Evolutionary conservation across 768 basidiomycete species (phyloP).

Genomic region (Hygrocybe punicea): DNA sequence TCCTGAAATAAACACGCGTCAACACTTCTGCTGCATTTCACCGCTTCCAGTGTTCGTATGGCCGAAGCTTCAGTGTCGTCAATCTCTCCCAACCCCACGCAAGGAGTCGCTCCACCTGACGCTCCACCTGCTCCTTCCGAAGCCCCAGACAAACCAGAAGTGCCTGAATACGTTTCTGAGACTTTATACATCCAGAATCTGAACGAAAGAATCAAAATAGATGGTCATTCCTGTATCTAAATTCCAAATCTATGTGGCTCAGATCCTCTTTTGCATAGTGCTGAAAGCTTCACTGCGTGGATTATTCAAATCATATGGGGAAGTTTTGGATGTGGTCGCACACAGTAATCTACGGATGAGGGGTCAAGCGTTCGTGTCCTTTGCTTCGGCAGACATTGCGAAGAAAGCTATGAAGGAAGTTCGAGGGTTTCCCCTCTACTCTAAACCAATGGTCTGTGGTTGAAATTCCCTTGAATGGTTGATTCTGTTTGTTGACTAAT

Average conservation of each 20-base stretch:
- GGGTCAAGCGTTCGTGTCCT: constrained; percentile 97
- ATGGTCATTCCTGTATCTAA: constrained; percentile 41
- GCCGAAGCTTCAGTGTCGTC: neutral
- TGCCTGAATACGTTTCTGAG: constrained; percentile 60
- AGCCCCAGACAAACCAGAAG: constrained; percentile 21
- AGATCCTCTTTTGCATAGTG: constrained; percentile 44
- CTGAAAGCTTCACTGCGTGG: constrained; percentile 84
- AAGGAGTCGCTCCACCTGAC: constrained; percentile 25
- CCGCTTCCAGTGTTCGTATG: too few species aligned
- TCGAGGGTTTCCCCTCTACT: constrained; percentile 89
- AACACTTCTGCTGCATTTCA: too few species aligned
- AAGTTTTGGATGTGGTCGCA: constrained; percentile 92
- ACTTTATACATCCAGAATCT: constrained; percentile 95
- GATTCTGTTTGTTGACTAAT: constrained; percentile 4
- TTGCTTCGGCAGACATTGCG: constrained; percentile 77
- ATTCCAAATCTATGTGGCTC: constrained; percentile 5
- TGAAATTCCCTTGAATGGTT: neutral
- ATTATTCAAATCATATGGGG: constrained; percentile 91
- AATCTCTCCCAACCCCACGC: constrained; percentile 30
- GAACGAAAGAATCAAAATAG: constrained; percentile 89
- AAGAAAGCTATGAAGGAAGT: constrained; percentile 90
- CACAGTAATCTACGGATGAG: constrained; percentile 95
- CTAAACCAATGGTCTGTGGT: constrained; percentile 92
- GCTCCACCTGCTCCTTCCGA: constrained; percentile 15
- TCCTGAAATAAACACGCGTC: constrained; percentile 3